Base-by-base conservation (phyloP, 2,329 filamentous ascomycete genomes). In the Aspergillus niger region DNA sequence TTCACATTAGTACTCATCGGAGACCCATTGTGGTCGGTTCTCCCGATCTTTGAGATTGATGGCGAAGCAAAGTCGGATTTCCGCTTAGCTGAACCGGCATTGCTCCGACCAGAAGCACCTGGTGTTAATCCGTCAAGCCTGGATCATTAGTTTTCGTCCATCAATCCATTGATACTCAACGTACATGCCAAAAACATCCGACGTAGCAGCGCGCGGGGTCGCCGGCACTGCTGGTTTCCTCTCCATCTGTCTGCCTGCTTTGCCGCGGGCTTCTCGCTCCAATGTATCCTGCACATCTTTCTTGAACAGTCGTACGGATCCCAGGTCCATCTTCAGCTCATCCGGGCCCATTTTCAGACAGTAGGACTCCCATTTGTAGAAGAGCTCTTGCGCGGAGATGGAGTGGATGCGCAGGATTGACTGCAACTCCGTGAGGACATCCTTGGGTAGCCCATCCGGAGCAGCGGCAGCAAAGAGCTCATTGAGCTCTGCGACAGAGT, bases 351-450 rank as follows among this genome's bases (percentile, higher is more conserved):
- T 92, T 77, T 94, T 96, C 74, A 99, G 89, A 76, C 91, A 93
- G 82, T 97, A 98, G 0, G 92, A 94, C 77, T 99, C 95, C 95
- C 95, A 99, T 83, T 98, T 98, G 86, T 92, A 97, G 77, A 92
- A 97, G 26, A 98, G 83, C 74, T 98, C 95, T 75, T 98, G 89
- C 36, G 88, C 83, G 15, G 88, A 86, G 62, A 98, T 85, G 51
- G 87, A 87, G 78, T 97, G 91, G 62, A 98, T 83, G 57, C 89
- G 88, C 79, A 95, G 85, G 74, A 97, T 96, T 60, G 92, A 96
- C 73, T 90, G 85, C 67, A 99, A 82, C 79, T 97, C 93, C 56
- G 84, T 81, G 65, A 92, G 80, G 59, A 98, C 85, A 75, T 98
- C 94, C 65, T 87, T 81, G 63, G 91, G 86, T 5, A 98, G 82